These are phyloP conservation scores for Haplosporangium gracile DNA, from an alignment of 192 early-diverging fungal species.

Conservation along the genomic window DNA sequence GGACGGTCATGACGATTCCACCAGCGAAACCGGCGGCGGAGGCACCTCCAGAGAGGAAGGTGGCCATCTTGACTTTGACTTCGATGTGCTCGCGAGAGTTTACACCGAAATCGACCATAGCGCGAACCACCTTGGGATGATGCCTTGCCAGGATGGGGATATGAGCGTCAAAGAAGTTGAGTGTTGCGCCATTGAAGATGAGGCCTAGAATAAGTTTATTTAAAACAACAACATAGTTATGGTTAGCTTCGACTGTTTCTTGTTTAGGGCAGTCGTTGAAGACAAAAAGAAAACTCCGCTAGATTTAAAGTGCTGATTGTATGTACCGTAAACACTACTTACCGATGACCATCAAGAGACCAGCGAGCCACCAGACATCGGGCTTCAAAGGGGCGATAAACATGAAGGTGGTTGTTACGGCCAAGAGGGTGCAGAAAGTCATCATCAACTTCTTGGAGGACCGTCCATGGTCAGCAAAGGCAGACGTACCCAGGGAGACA, in stretches of 20 bases:
- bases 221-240: neutral
- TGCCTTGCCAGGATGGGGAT: conserved; percentile 36
- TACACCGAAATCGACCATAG: conserved; percentile 20
- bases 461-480: conserved; percentile 59
- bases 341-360: conserved; percentile 46
- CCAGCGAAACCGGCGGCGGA: conserved; percentile 42
- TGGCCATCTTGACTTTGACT: conserved; percentile 29
- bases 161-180: conserved; percentile 42
- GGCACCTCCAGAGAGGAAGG: conserved; percentile 43
- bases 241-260: neutral
- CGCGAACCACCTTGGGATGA: conserved; percentile 26
- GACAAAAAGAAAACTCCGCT: neutral
- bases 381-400: conserved; percentile 44
- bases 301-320: neutral
- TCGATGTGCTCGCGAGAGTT: conserved; percentile 24
- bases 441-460: conserved; percentile 36
- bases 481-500: conserved; percentile 44
- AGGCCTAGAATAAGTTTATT: neutral
- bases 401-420: conserved; percentile 42
- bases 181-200: conserved; percentile 30
- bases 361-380: conserved; percentile 43
- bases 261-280: neutral
- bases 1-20: conserved; percentile 23
- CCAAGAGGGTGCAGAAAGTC: conserved; percentile 39
- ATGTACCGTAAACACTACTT: neutral